phyloP scores from a whole-genome alignment of 2,329 filamentous ascomycete genomes.

The Paramyrothecium roridum region DNA sequence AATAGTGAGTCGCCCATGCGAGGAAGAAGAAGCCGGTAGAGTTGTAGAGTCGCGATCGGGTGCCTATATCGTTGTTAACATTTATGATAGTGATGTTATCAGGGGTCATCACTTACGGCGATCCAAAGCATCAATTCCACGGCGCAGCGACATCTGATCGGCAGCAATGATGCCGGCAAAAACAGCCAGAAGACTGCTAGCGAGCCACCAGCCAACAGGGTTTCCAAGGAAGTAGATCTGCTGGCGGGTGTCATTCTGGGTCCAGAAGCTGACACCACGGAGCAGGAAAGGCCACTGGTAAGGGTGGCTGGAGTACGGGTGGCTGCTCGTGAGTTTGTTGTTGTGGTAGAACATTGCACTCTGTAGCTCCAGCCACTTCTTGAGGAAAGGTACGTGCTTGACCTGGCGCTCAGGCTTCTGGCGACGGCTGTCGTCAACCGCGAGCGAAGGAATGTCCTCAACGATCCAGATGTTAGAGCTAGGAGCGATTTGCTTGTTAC shows the following conservation, averaged over 20 bases:
- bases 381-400: conserved; percentile 82
- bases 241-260: conserved; percentile 87
- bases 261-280: conserved; percentile 98
- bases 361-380: conserved; percentile 95
- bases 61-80: conserved; percentile 53
- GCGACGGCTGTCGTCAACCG: conserved; percentile 68
- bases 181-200: conserved; percentile 86
- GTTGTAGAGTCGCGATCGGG: conserved; percentile 93
- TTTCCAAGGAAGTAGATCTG: conserved; percentile 99
- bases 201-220: conserved; percentile 95
- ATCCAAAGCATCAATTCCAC: conserved; percentile 90
- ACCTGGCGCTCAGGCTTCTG: conserved; percentile 73
- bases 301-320: conserved; percentile 91
- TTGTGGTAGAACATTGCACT: conserved; percentile 99
- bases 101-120: conserved; percentile 64
- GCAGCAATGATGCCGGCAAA: conserved; percentile 89
- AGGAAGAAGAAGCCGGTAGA: conserved; percentile 99
- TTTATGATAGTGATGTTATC: neutral
- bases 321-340: conserved; percentile 93
- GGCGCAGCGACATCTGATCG: conserved; percentile 88
- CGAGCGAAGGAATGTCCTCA: conserved; percentile 82
- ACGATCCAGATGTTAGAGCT: conserved; percentile 93
- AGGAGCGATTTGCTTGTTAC: conserved; percentile 90
- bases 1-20: conserved; percentile 94
- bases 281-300: conserved; percentile 98